Evolutionary conservation across 176 grass and related monocot species (phyloP).

Genomic region (Bothriochloa decipiens): DNA sequence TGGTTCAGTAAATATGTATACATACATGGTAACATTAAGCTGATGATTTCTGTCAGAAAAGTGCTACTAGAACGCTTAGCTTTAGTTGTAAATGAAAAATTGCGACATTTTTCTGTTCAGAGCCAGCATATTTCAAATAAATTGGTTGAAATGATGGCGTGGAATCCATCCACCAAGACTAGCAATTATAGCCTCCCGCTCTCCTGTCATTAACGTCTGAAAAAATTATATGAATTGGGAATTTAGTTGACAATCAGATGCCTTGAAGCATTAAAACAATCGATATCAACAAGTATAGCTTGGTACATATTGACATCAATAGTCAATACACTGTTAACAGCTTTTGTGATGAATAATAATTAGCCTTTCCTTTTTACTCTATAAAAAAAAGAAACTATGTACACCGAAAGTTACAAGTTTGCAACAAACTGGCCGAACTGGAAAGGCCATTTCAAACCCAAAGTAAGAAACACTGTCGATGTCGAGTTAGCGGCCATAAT

Average conservation of each 20-base stretch:
- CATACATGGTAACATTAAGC: constrained; percentile 19
- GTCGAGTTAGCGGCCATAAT: constrained; percentile 1
- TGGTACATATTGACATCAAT: neutral
- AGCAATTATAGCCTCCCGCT: neutral
- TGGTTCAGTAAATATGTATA: constrained; percentile 38
- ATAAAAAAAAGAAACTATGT: constrained; percentile 11
- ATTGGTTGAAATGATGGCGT: neutral
- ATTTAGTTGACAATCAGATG: neutral
- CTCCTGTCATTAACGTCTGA: neutral
- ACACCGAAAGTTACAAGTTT: constrained; percentile 5
- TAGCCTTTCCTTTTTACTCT: constrained; percentile 35
- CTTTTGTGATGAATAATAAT: constrained; percentile 1
- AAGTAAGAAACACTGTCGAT: constrained; percentile 4
- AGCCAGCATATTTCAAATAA: neutral
- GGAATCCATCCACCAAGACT: neutral
- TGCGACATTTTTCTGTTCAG: neutral
- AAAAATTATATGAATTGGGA: neutral
- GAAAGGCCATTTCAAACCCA: neutral
- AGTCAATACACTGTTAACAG: constrained; percentile 12
- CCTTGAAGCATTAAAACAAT: neutral
- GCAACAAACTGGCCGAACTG: neutral
- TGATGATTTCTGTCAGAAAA: constrained; percentile 7
- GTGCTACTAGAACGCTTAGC: neutral
- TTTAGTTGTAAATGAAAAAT: neutral
- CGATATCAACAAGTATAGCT: neutral